Evolutionary conservation across 2,329 filamentous ascomycete genomes (phyloP), one percentile per base, ranked within the genome.

Genomic region (Orbilia oligospora): DNA sequence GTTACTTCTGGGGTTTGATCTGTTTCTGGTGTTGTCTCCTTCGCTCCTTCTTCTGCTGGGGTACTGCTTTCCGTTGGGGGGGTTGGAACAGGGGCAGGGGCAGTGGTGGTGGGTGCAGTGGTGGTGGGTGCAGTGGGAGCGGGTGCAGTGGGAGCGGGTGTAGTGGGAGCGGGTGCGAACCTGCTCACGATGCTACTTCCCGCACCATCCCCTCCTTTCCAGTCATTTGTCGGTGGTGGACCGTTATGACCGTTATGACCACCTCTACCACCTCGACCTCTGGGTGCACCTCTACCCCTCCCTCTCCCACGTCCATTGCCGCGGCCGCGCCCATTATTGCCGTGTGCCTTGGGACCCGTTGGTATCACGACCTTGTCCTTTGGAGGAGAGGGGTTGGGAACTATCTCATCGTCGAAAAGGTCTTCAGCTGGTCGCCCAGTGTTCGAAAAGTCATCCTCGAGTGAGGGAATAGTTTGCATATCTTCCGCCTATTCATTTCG

Each of bases 401-500:
- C 79, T 44, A 82, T 80, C 44, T 82, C 81, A 55, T 76, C 76
- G 44, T 81, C 80, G 66, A 82, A 82, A 44, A 82, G 79, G 63
- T 81, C 81, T 61, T 82, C 80, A 46, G 80, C 81, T 44, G 80
- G 80, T 22, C 81, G 80, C 38, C 73, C 61, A 18, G 81, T 82
- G 56, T 81, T 81, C 20, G 81, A 80, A 63, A 82, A 82, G 72
- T 82, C 79, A 71, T 81, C 80, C 66, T 81, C 71, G 30, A 65
- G 69, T 22, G 77, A 73, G 12, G 51, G 76, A 49, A 76, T 71
- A 5, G 64, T 71, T 46, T 72, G 66, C 51, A 71, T 71, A 20
- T 71, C 46, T 63, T 79, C 76, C 12, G 66, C 68, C 70, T 79
- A 61, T 38, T 27, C 48, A 27, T 27, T 41, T 46, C 5, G n/a